Evolutionary conservation across 2,329 filamentous ascomycete species (phyloP).

Genomic region (Didymella pinodella): DNA sequence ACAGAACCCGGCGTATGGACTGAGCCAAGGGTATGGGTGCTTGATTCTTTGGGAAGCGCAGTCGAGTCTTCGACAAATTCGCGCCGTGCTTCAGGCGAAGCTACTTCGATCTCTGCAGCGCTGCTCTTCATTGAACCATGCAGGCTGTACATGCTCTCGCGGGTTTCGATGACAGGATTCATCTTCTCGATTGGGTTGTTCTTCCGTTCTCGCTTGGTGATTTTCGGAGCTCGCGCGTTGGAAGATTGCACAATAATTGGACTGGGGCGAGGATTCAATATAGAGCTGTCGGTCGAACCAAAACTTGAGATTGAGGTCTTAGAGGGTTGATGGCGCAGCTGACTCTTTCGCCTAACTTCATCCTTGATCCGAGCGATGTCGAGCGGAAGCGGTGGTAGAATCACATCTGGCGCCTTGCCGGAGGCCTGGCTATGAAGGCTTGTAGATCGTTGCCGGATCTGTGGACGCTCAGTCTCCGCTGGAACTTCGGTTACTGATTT

Average conservation of each 20-base stretch:
- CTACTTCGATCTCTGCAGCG: conserved; percentile 19
- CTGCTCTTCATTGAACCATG: conserved; percentile 32
- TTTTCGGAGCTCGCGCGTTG: conserved; percentile 45
- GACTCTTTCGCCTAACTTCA: conserved; percentile 30
- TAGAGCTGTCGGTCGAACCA: conserved; percentile 53
- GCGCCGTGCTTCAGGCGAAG: conserved; percentile 12
- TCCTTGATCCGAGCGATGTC: conserved; percentile 40
- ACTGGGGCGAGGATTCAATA: conserved; percentile 50
- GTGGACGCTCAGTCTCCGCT: conserved; percentile 27
- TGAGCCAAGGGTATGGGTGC: conserved; percentile 29
- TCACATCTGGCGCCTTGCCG: conserved; percentile 52
- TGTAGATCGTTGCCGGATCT: conserved; percentile 36
- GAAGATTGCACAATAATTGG: conserved; percentile 41
- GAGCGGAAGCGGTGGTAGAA: conserved; percentile 55
- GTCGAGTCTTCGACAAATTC: conserved; percentile 9
- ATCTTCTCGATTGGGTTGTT: conserved; percentile 44
- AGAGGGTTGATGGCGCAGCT: conserved; percentile 45
- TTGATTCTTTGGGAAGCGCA: conserved; percentile 22
- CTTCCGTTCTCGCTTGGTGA: conserved; percentile 48
- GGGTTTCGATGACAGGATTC: conserved; percentile 38
- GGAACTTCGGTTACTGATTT: conserved; percentile 37
- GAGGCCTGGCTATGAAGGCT: conserved; percentile 38
- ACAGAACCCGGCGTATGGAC: conserved; percentile 12
- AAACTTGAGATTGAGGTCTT: conserved; percentile 51
- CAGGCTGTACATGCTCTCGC: conserved; percentile 19